phyloP scores from a whole-genome alignment of 2,329 filamentous ascomycete genomes.

The Fusarium brevicatenulatum region DNA sequence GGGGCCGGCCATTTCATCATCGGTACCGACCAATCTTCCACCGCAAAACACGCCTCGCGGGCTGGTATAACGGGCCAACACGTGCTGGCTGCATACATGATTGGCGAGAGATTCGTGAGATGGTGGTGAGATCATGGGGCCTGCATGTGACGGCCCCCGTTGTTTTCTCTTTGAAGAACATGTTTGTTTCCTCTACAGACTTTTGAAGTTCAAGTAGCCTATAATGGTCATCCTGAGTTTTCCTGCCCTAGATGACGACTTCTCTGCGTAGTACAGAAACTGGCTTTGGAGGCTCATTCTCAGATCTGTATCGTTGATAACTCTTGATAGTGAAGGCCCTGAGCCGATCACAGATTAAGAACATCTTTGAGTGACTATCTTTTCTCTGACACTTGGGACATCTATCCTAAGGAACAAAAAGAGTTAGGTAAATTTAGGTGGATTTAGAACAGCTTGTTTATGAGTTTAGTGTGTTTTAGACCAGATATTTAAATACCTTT shows the following conservation, averaged over 20 bases:
- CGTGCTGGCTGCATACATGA: constrained; percentile 7
- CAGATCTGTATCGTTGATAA: background rate
- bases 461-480: background rate
- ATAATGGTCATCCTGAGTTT: background rate
- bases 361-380: background rate
- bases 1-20: constrained; percentile 4
- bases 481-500: background rate
- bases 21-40: background rate
- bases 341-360: background rate
- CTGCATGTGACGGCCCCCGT: background rate
- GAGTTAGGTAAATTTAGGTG: background rate
- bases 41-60: constrained; percentile 14
- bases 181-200: constrained; percentile 1
- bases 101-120: constrained; percentile 17
- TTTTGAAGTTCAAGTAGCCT: background rate
- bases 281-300: background rate
- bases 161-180: constrained; percentile 16
- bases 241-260: too few species aligned
- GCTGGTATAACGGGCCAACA: constrained; percentile 8
- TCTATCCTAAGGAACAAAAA: background rate
- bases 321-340: background rate
- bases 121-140: constrained; percentile 12
- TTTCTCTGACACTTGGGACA: background rate
- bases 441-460: background rate
- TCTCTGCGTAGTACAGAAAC: background rate